Evolutionary conservation across 176 grass and related monocot genomes (phyloP).

Genomic region (Oryza coarctata): DNA sequence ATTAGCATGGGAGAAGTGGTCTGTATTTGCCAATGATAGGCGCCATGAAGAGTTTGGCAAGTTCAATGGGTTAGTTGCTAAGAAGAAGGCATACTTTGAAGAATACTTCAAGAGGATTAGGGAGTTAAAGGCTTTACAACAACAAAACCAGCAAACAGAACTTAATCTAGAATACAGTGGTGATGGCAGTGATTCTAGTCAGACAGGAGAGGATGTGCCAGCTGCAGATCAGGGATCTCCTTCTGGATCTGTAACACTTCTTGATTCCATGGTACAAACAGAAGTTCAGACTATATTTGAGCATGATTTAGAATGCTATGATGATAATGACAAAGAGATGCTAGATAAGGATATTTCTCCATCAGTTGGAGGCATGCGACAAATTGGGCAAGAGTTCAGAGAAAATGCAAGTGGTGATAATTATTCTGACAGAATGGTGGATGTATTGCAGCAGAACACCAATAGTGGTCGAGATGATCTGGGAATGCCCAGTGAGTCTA

Average conservation of each 20-base stretch:
- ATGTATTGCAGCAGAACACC: constrained; percentile 31
- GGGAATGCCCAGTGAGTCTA: constrained; percentile 13
- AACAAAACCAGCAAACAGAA: constrained; percentile 80
- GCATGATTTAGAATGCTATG: constrained; percentile 21
- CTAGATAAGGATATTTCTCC: constrained; percentile 36
- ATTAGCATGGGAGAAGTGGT: constrained; percentile 93
- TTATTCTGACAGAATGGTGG: constrained; percentile 20
- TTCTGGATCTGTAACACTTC: constrained; percentile 38
- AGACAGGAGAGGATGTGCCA: constrained; percentile 67
- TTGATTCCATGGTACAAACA: constrained; percentile 34
- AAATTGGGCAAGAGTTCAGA: constrained; percentile 42
- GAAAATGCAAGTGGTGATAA: constrained; percentile 11
- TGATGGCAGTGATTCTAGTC: constrained; percentile 92
- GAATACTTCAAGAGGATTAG: constrained; percentile 90
- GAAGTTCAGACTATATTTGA: constrained; percentile 22
- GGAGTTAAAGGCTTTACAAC: constrained; percentile 82
- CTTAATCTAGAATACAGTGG: constrained; percentile 83
- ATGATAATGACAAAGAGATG: constrained; percentile 27
- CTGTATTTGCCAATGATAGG: constrained; percentile 88
- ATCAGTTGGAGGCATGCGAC: constrained; percentile 18
- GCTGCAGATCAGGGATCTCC: constrained; percentile 35
- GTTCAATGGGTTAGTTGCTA: constrained; percentile 92
- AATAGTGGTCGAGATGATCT: constrained; percentile 24
- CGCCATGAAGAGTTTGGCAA: constrained; percentile 92
- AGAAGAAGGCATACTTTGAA: constrained; percentile 97